These are phyloP conservation scores for Podaxis sp. DNA, from an alignment of 768 basidiomycete species.

Conservation along the genomic window DNA sequence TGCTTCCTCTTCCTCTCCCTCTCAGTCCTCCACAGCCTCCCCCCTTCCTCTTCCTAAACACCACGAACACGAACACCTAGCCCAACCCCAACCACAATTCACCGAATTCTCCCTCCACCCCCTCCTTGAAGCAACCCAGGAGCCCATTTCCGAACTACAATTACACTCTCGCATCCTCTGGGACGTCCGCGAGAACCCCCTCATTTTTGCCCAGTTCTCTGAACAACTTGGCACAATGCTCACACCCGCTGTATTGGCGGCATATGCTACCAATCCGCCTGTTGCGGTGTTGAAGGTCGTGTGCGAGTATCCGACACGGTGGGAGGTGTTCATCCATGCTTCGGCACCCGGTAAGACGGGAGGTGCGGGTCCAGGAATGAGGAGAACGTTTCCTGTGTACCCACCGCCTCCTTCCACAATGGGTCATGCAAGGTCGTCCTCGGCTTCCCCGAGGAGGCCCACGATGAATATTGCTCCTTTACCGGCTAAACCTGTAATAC, in stretches of 20 bases:
- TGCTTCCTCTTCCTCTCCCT: not conserved
- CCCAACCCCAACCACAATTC: conserved; percentile 18
- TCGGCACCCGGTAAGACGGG: not conserved
- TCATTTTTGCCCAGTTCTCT: conserved; percentile 22
- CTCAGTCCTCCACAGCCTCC: not conserved
- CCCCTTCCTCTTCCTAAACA: not conserved
- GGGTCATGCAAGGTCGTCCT: not conserved
- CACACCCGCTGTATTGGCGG: conserved; percentile 15
- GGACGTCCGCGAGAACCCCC: conserved; percentile 46
- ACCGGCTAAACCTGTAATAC: not conserved
- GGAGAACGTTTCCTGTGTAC: not conserved
- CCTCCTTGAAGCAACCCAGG: conserved; percentile 22
- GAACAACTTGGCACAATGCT: conserved; percentile 19
- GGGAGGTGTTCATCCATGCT: not conserved
- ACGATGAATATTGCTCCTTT: not conserved
- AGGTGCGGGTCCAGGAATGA: not conserved
- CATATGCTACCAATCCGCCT: conserved; percentile 40
- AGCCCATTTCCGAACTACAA: conserved; percentile 12
- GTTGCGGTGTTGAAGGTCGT: conserved; percentile 32
- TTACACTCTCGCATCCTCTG: conserved; percentile 35
- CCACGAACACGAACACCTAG: not conserved
- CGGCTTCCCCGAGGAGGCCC: conserved; percentile 28
- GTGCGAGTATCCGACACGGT: conserved; percentile 27
- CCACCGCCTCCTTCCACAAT: not conserved
- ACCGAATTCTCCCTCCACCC: conserved; percentile 25